Evolutionary conservation across 83 land plant genomes (phyloP).

Genomic region (Diphasiastrum complanatum): DNA sequence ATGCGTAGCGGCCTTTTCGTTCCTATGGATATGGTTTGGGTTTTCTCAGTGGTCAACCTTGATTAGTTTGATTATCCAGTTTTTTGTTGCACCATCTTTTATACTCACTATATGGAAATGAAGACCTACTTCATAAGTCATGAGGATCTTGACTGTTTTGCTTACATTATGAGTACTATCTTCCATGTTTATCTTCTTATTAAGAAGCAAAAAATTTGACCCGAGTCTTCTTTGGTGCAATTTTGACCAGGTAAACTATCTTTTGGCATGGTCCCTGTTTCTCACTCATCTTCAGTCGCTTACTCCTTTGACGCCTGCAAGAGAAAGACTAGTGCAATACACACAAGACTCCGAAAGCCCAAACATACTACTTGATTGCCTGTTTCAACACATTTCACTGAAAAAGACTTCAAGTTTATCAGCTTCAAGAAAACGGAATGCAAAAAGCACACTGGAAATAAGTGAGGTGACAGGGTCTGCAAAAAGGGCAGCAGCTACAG

Average conservation of each 20-base stretch:
- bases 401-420: slow-evolving; percentile 22
- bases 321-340: slow-evolving; percentile 72
- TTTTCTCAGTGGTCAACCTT: too few species aligned
- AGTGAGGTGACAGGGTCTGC: slow-evolving; percentile 56
- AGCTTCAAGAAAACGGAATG: slow-evolving; percentile 45
- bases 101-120: too few species aligned
- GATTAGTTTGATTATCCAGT: too few species aligned
- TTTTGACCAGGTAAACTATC: slow-evolving; percentile 58
- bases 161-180: too few species aligned
- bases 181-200: too few species aligned
- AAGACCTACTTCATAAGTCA: too few species aligned
- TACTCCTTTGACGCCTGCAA: slow-evolving; percentile 40
- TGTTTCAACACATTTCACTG: slow-evolving; percentile 78
- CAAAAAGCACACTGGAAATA: slow-evolving; percentile 21
- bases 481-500: slow-evolving; percentile 43
- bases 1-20: too few species aligned
- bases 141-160: too few species aligned
- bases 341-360: slow-evolving; percentile 47
- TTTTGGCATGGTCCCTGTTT: slow-evolving; percentile 81
- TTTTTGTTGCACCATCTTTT: too few species aligned
- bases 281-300: slow-evolving; percentile 54
- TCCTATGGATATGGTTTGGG: too few species aligned
- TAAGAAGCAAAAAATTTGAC: too few species aligned
- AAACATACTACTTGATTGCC: slow-evolving; percentile 53
- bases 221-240: not conserved